Base-by-base conservation (phyloP, 176 grass and related monocot genomes). In the Carex pumila region DNA sequence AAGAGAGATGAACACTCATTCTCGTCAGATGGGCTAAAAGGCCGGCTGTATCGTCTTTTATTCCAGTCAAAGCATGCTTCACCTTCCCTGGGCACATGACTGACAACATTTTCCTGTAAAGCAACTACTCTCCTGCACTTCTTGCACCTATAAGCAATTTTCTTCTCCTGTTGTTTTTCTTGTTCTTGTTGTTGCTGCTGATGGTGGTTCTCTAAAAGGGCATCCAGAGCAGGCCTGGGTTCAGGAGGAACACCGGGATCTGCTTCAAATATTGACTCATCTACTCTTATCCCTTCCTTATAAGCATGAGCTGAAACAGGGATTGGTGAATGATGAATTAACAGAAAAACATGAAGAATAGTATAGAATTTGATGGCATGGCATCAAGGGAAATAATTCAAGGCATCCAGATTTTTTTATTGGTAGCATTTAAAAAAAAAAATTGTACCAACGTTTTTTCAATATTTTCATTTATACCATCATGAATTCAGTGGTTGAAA, bases 11-110 rank as follows among this genome's bases (percentile, higher is more conserved):
- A 91, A 60, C 92, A 98, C 58, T 87, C 91, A 66, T 92, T 83
- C 52, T 98, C 92, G 29, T 90, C 92, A 69, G 80, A 64, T 22
- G 39, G 71, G 39, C 85, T 87, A 72, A 83, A 65, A 55, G 81
- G 54, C 14, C 14, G 29, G 31, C 73, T 60, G 78, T 74, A 81
- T 82, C 90, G 94, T 63, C 89, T 86, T 79, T 84, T 84, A 47
- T 93, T 88, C 95, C 91, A 94, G 19, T 89, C 65, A 81, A 98
- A 98, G 85, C 91, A 87, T n/a, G 92, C 82, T 66, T 97, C 90
- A 53, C 87, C 89, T 58, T 93, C 92, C 25, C 92, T 84, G 12
- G 94, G 87, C 14, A 89, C 84, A 83, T 94, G 94, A 45, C 92
- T 88, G 15, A 94, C 83, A 75, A 98, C 87, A 80, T 98, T 94